Evolutionary conservation across 331 rosid genomes (phyloP), one percentile per base, ranked within the genome.

Genomic region (Arachis monticola): DNA sequence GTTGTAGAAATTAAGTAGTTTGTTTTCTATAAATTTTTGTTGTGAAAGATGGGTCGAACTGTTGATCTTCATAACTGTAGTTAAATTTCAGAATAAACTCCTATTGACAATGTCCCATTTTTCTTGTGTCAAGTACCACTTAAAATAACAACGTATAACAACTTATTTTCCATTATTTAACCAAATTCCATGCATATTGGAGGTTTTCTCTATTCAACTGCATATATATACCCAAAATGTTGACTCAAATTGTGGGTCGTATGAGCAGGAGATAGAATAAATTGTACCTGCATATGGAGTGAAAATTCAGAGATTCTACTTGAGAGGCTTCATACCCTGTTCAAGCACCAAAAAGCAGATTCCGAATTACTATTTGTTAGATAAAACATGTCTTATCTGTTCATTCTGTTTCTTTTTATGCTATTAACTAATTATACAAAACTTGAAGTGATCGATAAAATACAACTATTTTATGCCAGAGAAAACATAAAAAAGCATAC

Each of bases 291-390:
- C 70, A 53, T 5, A 8, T 38, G 79, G 40, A 79, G 75, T 52
- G 70, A 44, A 63, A 59, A 56, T 22, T 4, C 30, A 65, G 75
- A 70, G 61, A 9, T 73, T 74, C 87, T 85, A 89, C 79, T 85
- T 89, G 69, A 89, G 88, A 79, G 94, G 88, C 83, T 87, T 87
- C 90, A 87, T 81, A 42, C 88, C 96, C 92, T 88, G 84, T 67
- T 81, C 45, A 75, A 7, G 67, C 9, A 70, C 72, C 58, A 6
- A 38, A 41, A 76, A 73, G 61, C 30, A 61, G 60, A 67, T 67
- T 73, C 55, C 40, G 14, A 31, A 46, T 75, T 42, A 67, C 40
- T 61, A 7, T 40, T 60, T 45, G 45, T 60, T 67, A 10, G 53
- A 14, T 56, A 8, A 53, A 66, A 62, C 8, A 62, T 53, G 73